Conservation (phyloP, 2,329 filamentous ascomycete species). For the Mycocentrospora acerina region DNA sequence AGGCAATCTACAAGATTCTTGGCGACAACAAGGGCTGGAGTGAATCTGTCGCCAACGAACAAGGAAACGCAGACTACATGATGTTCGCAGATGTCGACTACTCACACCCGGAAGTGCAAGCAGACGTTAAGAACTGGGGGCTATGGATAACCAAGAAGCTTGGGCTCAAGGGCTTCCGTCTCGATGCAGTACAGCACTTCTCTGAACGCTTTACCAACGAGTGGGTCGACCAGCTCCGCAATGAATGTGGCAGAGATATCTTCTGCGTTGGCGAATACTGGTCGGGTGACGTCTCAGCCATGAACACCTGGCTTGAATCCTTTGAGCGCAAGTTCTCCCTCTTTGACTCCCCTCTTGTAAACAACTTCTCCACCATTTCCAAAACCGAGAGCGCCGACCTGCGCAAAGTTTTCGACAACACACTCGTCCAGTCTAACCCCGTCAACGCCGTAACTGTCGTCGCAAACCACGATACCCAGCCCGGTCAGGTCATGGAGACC, state of each 20-base stretch:
- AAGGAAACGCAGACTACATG: constrained; percentile 68
- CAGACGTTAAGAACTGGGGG: constrained; percentile 66
- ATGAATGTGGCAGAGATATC: constrained; percentile 52
- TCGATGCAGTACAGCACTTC: constrained; percentile 75
- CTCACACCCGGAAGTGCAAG: constrained; percentile 56
- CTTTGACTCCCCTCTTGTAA: constrained; percentile 69
- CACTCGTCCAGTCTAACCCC: constrained; percentile 58
- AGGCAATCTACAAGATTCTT: constrained; percentile 66
- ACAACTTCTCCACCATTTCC: constrained; percentile 65
- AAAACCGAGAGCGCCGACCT: constrained; percentile 61
- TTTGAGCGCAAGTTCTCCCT: constrained; percentile 58
- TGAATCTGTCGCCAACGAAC: constrained; percentile 60
- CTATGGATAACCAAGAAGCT: constrained; percentile 65
- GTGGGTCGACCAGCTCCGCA: constrained; percentile 61
- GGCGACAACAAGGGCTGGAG: constrained; percentile 67
- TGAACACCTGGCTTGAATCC: constrained; percentile 59
- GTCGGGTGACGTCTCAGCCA: constrained; percentile 58
- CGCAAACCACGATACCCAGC: constrained; percentile 71
- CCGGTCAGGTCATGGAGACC: constrained; percentile 63
- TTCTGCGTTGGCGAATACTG: constrained; percentile 73
- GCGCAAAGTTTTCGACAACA: constrained; percentile 62
- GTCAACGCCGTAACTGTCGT: constrained; percentile 66
- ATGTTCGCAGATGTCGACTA: constrained; percentile 75
- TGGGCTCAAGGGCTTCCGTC: constrained; percentile 64
- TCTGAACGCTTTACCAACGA: constrained; percentile 65